Conservation (phyloP, 2,329 filamentous ascomycete species). For the Acrocalymma vagum region DNA sequence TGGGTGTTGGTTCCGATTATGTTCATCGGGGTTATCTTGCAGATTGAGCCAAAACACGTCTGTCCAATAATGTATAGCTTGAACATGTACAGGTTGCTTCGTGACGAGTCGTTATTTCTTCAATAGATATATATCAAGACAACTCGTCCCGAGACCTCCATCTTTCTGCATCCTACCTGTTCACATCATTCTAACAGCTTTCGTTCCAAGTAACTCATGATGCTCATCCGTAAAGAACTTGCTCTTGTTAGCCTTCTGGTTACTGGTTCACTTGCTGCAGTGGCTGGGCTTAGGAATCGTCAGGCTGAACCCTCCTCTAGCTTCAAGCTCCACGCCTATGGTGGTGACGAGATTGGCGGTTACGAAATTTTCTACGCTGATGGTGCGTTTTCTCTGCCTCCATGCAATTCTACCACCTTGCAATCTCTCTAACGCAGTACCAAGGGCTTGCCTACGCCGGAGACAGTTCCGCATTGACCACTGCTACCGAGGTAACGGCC, state of each 20-base stretch:
- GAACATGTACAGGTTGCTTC: not conserved
- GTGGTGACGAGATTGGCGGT: slow-evolving; percentile 1
- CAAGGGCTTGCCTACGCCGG: slow-evolving; percentile 1
- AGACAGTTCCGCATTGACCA: slow-evolving; percentile 2
- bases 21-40: not conserved
- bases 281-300: slow-evolving; percentile 1
- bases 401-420: not conserved
- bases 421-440: not conserved
- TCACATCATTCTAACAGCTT: not conserved
- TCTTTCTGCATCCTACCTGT: not conserved
- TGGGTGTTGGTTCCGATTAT: not conserved
- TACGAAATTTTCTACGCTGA: slow-evolving; percentile 4
- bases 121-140: too few relatives aligned
- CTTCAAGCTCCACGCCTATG: slow-evolving; percentile 7
- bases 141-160: too few relatives aligned
- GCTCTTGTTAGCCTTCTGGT: slow-evolving; percentile 3
- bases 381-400: not conserved
- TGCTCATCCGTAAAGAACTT: slow-evolving; percentile 3
- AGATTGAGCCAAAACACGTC: too few relatives aligned
- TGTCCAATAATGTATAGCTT: too few relatives aligned
- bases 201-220: not conserved
- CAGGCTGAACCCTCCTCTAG: slow-evolving; percentile 7
- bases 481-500: slow-evolving; percentile 1
- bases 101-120: not conserved
- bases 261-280: slow-evolving; percentile 4